Conservation (phyloP, 2,329 filamentous ascomycete genomes). For the Clarireedia monteithiana region DNA sequence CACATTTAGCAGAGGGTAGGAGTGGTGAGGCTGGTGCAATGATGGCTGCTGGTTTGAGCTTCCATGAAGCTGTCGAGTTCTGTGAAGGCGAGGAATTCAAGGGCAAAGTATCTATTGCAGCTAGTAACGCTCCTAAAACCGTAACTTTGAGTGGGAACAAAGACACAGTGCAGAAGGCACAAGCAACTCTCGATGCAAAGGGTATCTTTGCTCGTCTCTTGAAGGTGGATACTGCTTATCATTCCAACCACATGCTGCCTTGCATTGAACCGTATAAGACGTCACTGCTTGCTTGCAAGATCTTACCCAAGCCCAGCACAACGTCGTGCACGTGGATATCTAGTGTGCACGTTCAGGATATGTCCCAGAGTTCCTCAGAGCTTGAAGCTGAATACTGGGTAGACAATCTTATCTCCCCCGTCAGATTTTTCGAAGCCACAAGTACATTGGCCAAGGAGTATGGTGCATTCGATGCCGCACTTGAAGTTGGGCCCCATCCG, state of each 20-base stretch:
- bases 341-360: constrained; percentile 29
- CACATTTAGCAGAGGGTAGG: constrained; percentile 14
- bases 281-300: constrained; percentile 14
- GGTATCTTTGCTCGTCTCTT: constrained; percentile 12
- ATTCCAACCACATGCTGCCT: constrained; percentile 20
- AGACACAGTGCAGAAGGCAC: constrained; percentile 11
- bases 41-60: constrained; percentile 37
- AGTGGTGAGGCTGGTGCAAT: constrained; percentile 35
- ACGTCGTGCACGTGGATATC: constrained; percentile 29
- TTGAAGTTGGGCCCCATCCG: constrained; percentile 15
- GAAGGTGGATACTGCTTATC: constrained; percentile 21
- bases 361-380: neutral
- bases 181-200: constrained; percentile 11
- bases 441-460: neutral
- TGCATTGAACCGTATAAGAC: constrained; percentile 16
- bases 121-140: constrained; percentile 19
- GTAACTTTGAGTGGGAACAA: constrained; percentile 24
- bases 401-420: constrained; percentile 36
- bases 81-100: constrained; percentile 9
- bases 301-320: constrained; percentile 15
- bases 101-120: constrained; percentile 23
- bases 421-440: constrained; percentile 30
- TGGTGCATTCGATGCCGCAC: neutral
- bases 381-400: constrained; percentile 36
- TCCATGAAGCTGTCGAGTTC: constrained; percentile 10